Base-by-base conservation (phyloP, 2,329 filamentous ascomycete species). In the Scedosporium apiospermum region DNA sequence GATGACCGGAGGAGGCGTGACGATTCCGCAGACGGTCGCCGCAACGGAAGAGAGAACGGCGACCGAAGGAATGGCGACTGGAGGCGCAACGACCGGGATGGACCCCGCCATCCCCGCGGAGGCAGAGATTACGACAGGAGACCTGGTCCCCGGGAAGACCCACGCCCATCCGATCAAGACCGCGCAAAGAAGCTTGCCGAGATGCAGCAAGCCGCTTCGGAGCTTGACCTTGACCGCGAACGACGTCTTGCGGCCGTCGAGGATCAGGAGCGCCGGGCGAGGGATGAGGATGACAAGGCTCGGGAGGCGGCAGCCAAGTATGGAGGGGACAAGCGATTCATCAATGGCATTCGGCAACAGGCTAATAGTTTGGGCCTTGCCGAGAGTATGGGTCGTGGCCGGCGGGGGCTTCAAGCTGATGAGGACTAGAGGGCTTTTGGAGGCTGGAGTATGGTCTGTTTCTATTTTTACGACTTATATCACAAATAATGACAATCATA, bases 181-280 rank as follows among this genome's bases (percentile, higher is more conserved):
- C 80, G 81, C n/a, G 85, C 86, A 12, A 81, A 82, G 26, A 90
- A 86, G 71, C 75, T 91, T 18, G 88, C 86, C 16, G 87, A 85
- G 7, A 91, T 92, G 89, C 88, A 90, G 71, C 81, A 82, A 18
- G 87, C 86, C 30, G 89, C 89, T 4, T 81, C 80, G 1, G 84
- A 88, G 10, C 77, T 96, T 58, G 89, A 93, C 68, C 71, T 78
- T n/a, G 86, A 89, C 67, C 86, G 91, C 38, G 83, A 84, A 66
- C 80, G 82, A 64, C 83, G 91, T 26, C 77, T 96, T 9, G 83
- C 84, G 0, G 84, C 85, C 1, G 76, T 93, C 18, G 86, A 84
- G 26, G 83, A 85, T 65, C 80, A 80, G 64, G 91, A 96, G 67
- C 80, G 82, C 58, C 77, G 77, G 18, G 82, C 86, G 55, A 80